These are phyloP conservation scores for Blastobotrys attinorum DNA, from an alignment of 805 yeast species.

Conservation along the genomic window DNA sequence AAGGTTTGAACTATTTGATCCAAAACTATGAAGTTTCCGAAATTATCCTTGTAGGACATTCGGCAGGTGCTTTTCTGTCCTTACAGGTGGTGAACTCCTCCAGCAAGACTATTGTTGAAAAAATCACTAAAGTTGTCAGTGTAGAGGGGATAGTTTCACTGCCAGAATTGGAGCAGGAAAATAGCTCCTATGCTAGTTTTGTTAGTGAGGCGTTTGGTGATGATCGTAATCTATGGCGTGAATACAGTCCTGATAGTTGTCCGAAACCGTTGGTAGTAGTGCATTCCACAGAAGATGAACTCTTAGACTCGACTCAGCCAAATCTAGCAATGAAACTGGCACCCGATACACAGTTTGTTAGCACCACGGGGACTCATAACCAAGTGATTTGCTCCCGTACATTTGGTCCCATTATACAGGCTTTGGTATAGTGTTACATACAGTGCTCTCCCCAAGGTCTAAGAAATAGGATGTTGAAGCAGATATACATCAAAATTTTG, in stretches of 20 bases:
- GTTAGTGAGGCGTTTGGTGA: constrained; percentile 50
- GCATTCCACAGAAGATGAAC: constrained; percentile 63
- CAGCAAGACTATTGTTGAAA: not conserved
- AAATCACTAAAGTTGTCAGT: constrained; percentile 12
- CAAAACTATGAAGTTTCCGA: constrained; percentile 21
- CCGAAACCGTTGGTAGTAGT: constrained; percentile 32
- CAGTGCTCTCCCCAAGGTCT: too few species aligned
- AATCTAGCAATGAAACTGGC: constrained; percentile 7
- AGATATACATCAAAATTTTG: too few species aligned
- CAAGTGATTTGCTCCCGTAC: not conserved
- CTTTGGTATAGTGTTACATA: not conserved
- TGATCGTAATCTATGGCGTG: constrained; percentile 22
- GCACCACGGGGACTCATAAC: not conserved
- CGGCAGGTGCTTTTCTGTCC: constrained; percentile 68
- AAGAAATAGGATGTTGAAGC: too few species aligned
- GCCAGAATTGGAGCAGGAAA: constrained; percentile 44
- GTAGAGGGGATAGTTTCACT: constrained; percentile 69
- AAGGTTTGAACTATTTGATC: constrained; percentile 32
- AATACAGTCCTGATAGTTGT: constrained; percentile 17
- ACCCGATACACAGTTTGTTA: not conserved
- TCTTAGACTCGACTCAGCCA: constrained; percentile 32
- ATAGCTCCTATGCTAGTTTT: constrained; percentile 50
- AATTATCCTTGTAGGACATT: constrained; percentile 55
- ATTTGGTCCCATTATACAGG: not conserved
- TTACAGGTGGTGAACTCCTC: constrained; percentile 36